Base-by-base conservation (phyloP, 2,329 filamentous ascomycete genomes). In the Aureobasidium sp. region DNA sequence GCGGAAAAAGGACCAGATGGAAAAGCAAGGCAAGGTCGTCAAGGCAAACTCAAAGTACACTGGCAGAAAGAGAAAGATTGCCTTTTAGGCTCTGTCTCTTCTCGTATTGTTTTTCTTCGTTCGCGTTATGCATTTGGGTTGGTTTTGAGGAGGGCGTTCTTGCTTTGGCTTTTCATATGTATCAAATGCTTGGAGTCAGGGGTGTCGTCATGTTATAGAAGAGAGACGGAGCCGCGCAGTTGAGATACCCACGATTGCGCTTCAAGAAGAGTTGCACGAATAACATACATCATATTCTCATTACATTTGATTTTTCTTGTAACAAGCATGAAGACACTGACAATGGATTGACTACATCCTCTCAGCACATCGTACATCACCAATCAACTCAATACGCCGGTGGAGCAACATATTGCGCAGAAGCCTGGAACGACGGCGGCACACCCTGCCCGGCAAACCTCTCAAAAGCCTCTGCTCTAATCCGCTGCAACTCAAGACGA, bases 41-140 rank as follows among this genome's bases (percentile, higher is more conserved):
- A 97, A 97, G 80, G 79, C 86, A 1, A 91, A 83, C 62, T 96
- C 90, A 57, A 97, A 95, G 76, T 99, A 96, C 74, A 97, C 93
- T 0, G 94, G 93, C 34, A 82, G 94, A 69, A 96, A 91, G 79
- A 84, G 94, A 75, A 84, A 89, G 63, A 79, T 87, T 61, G 86
- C 86, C 36, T 96, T 96, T 73, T 96, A 79, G 75, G 62, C 29
- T 5, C 9, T 25, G 22, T 31, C 29, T 31, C 5, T 27, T 39
- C 9, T 29, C n/a, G 25, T n/a, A 14, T 27, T 11, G 45, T 31
- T 15, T 29, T 9, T 25, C 22, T 29, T 17, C 5, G 9, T 34
- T 48, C 9, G 7, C 45, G 29, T 29, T 15, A 45, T 27, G 42
- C 42, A 45, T 45, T 45, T 2, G 45, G 25, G 6, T n/a, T 9